These are phyloP conservation scores for Orbilia blumenaviensis DNA, from an alignment of 2,329 filamentous ascomycete genomes.

Conservation along the genomic window DNA sequence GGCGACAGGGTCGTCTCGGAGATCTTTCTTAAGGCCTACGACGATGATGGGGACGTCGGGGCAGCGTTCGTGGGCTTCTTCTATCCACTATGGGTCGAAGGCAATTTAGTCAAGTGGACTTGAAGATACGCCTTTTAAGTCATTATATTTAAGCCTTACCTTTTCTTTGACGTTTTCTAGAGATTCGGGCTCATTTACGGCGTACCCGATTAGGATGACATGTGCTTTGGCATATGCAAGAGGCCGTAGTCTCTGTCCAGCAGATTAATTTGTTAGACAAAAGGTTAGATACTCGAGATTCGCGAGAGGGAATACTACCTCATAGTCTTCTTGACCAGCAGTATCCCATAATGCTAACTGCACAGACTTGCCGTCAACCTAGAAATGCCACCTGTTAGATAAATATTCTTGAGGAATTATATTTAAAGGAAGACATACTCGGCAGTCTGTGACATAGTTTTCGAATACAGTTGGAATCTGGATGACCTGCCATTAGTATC, in stretches of 20 bases:
- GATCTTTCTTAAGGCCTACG: conserved; percentile 95
- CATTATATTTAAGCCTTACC: conserved; percentile 63
- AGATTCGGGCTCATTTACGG: conserved; percentile 92
- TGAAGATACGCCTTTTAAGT: neutral
- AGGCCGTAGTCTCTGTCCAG: conserved; percentile 75
- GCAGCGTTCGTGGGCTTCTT: conserved; percentile 92
- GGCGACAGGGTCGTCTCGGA: conserved; percentile 91
- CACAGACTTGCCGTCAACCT: conserved; percentile 88
- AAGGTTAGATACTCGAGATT: neutral
- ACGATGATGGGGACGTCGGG: conserved; percentile 93
- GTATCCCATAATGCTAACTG: conserved; percentile 99
- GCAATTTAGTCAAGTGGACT: too few relatives aligned
- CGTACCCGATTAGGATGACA: conserved; percentile 95
- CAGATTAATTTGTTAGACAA: conserved; percentile 1
- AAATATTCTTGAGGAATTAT: neutral
- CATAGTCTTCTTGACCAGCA: conserved; percentile 99
- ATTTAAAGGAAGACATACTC: conserved; percentile 67
- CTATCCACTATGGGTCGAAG: conserved; percentile 76
- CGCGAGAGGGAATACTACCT: conserved; percentile 61
- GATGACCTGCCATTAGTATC: conserved; percentile 54
- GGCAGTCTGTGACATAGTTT: conserved; percentile 98
- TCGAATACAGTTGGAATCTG: conserved; percentile 97
- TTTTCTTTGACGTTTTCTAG: conserved; percentile 98
- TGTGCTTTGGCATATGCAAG: conserved; percentile 97
- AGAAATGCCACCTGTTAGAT: neutral